phyloP scores from a whole-genome alignment of 2,329 filamentous ascomycete species.

The Aspergillus unguis region DNA sequence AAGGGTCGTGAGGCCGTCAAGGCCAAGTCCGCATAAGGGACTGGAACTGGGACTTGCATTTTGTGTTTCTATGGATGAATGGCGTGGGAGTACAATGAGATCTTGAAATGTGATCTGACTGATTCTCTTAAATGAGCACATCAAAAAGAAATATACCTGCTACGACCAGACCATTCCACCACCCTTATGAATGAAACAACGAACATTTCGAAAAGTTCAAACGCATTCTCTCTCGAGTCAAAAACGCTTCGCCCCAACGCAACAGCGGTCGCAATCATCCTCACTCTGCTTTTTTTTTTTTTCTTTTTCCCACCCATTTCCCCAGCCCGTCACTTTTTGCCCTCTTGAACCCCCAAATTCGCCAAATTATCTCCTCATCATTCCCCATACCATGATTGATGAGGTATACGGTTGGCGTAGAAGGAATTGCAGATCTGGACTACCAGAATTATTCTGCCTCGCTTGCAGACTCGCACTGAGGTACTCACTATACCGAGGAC shows the following conservation, averaged over 20 bases:
- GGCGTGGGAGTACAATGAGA: conserved; percentile 15
- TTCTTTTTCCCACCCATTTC: neutral
- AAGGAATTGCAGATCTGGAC: conserved; percentile 52
- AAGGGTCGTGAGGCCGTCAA: conserved; percentile 46
- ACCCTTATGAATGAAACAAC: conserved; percentile 18
- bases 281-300: neutral
- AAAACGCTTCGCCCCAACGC: neutral
- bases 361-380: conserved; percentile 85
- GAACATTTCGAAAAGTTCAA: conserved; percentile 7
- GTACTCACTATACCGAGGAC: conserved; percentile 25
- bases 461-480: conserved; percentile 43
- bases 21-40: conserved; percentile 55
- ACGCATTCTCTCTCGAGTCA: neutral
- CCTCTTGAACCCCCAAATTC: conserved; percentile 29
- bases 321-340: neutral
- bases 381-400: conserved; percentile 58
- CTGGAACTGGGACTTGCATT: conserved; percentile 3
- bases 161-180: conserved; percentile 14
- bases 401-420: conserved; percentile 94
- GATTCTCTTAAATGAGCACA: conserved; percentile 15
- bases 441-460: conserved; percentile 27
- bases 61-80: conserved; percentile 13
- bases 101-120: conserved; percentile 9
- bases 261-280: neutral
- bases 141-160: conserved; percentile 16